Conservation (phyloP, 73 alveolate species). For the Uronychia binucleata region DNA sequence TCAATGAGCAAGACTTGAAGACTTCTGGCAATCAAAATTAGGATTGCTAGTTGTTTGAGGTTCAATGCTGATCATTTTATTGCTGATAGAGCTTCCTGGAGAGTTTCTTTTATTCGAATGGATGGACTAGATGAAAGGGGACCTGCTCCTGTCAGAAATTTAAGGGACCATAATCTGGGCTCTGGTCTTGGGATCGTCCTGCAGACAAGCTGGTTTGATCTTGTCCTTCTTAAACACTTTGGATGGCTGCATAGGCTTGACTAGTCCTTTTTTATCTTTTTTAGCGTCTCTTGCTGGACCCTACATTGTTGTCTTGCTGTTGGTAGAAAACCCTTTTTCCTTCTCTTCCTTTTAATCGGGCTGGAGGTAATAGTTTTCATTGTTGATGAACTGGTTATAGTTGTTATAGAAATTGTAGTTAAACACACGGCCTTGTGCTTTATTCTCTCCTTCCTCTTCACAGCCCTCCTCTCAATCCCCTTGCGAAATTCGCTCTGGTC, state of each 20-base stretch:
- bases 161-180: no score
- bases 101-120: background rate
- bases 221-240: background rate
- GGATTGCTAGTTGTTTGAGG: no score
- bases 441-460: background rate
- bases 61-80: background rate
- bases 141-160: no score
- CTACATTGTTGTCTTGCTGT: background rate
- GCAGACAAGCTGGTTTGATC: no score
- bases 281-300: no score
- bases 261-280: background rate
- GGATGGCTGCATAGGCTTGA: background rate
- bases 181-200: no score
- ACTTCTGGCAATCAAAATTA: no score
- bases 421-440: background rate
- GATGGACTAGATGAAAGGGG: background rate
- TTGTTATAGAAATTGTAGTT: background rate
- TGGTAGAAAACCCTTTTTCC: background rate
- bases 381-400: background rate
- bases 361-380: background rate
- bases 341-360: background rate
- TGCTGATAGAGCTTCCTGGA: background rate
- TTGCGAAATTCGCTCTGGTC: no score
- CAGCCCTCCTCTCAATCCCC: background rate
- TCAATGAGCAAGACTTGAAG: no score